These are phyloP conservation scores for Helichrysum umbraculigerum DNA, from an alignment of 129 eudicot genomes.

Conservation along the genomic window DNA sequence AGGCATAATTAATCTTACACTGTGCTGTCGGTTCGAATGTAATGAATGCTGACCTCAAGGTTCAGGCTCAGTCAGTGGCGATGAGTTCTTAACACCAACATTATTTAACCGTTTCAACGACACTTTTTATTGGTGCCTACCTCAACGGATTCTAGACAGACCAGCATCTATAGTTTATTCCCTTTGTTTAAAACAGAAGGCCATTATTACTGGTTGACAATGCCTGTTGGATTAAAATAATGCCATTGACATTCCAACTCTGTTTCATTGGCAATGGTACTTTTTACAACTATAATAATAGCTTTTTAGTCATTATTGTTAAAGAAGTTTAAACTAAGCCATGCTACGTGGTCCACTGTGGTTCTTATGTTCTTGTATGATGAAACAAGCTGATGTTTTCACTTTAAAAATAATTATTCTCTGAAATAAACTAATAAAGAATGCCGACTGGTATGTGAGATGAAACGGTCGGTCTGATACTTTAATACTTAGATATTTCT, in stretches of 20 bases:
- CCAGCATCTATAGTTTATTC: slow-evolving; percentile 4
- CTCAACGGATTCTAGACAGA: slow-evolving; percentile 20
- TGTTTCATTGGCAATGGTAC: slow-evolving; percentile 5
- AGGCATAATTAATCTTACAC: background rate
- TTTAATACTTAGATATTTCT: no score
- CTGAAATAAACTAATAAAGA: background rate
- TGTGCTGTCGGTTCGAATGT: background rate
- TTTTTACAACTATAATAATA: background rate
- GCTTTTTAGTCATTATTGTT: background rate
- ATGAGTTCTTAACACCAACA: slow-evolving; percentile 5
- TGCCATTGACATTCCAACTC: slow-evolving; percentile 39
- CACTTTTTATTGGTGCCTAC: slow-evolving; percentile 29
- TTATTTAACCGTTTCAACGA: slow-evolving; percentile 26
- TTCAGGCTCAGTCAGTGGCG: slow-evolving; percentile 30
- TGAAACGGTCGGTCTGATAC: no score
- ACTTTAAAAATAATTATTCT: no score
- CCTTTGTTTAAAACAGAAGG: slow-evolving; percentile 15
- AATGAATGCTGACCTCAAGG: slow-evolving; percentile 25
- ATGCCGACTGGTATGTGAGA: background rate
- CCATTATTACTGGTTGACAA: slow-evolving; percentile 29
- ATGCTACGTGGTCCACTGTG: background rate
- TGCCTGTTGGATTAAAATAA: slow-evolving; percentile 30
- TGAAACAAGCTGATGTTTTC: background rate
- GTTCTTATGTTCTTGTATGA: background rate
- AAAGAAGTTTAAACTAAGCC: background rate